A percentile compares a stretch with the other conserved stretches of the same genome.
phyloP scores from a whole-genome alignment of 352 stramenopile genomes.

The Globisporangium cystogenes region DNA sequence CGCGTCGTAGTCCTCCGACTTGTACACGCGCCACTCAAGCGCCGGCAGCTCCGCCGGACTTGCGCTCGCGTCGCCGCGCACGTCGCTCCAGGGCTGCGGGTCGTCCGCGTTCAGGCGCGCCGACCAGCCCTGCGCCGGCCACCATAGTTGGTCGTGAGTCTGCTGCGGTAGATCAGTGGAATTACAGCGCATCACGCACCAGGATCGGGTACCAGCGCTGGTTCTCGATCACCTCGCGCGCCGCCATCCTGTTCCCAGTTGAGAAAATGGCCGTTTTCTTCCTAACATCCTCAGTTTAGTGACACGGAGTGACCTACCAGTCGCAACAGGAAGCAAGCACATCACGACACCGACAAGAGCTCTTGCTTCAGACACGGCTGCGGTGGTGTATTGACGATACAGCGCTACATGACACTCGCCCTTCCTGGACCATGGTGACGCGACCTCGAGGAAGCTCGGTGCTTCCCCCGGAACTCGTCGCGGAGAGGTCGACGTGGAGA shows the following conservation, averaged over 20 bases:
- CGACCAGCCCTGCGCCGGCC: conserved; percentile 56
- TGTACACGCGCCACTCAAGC: conserved; percentile 74
- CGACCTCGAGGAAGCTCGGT: too few species aligned
- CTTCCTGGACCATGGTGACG: too few species aligned
- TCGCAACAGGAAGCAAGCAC: too few species aligned
- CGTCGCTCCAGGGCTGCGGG: conserved; percentile 62
- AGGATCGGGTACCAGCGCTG: conserved; percentile 80
- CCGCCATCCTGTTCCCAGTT: conserved; percentile 15
- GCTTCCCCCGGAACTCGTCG: too few species aligned
- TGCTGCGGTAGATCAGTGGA: not conserved
- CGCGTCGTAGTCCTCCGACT: conserved; percentile 78
- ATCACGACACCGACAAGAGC: too few species aligned
- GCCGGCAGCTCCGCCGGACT: conserved; percentile 58
- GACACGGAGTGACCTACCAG: too few species aligned
- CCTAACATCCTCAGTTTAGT: too few species aligned
- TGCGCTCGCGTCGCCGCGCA: conserved; percentile 27
- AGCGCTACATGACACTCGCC: too few species aligned
- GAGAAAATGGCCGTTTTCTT: too few species aligned
- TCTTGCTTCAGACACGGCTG: too few species aligned
- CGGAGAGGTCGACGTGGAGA: too few species aligned
- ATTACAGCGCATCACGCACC: conserved; percentile 24
- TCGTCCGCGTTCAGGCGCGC: conserved; percentile 61
- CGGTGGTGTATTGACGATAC: too few species aligned
- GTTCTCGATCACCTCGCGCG: conserved; percentile 79
- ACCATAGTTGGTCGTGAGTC: not conserved